Base-by-base conservation (phyloP, 2,329 filamentous ascomycete genomes). In the Immersiporthe knoxdaviesiana region DNA sequence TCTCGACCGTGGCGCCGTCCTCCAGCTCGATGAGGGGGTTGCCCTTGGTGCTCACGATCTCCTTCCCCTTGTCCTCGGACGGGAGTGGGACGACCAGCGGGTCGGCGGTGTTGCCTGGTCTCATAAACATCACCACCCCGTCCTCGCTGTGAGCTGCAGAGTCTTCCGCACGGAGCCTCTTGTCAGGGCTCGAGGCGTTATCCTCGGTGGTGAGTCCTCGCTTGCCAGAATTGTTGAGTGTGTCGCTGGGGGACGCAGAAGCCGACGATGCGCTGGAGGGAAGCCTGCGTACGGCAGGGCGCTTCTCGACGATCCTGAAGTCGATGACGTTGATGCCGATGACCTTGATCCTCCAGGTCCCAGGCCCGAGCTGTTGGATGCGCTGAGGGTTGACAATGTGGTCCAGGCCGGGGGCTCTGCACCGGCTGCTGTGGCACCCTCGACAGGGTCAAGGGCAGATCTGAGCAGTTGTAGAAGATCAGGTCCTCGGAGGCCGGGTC, bases 401-500 rank as follows among this genome's bases (percentile, higher is more conserved):
- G 50, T 75, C 76, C 12, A 74, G 68, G 21, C 72, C 72, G 72
- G 72, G n/a, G 80, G 70, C 78, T 82, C 44, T 78, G 77, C 21
- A 76, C 72, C 3, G 80, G 77, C 39, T 78, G 76, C 68, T 81
- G 78, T 27, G 83, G 85, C 65, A 84, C 74, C 65, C 83, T 80
- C 27, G 81, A 80, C 39, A 89, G 78, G 32, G 79, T 78, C 66
- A 88, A 84, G 58, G 86, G 86, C 1, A 84, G 80, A 50, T 88
- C 84, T 21, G 86, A 87, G 68, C 81, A 82, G 76, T 88, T 89
- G 65, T 83, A 76, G 35, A 88, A 81, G 69, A 88, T 86, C 73
- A 87, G 82, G 75, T 85, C 84, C 75, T 88, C 86, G 77, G 86
- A 87, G 71, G 82, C 79, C 21, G 87, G 86, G 75, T 88, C 85